phyloP scores from a whole-genome alignment of 176 grass and related monocot species.

The Aegilops tauschii region DNA sequence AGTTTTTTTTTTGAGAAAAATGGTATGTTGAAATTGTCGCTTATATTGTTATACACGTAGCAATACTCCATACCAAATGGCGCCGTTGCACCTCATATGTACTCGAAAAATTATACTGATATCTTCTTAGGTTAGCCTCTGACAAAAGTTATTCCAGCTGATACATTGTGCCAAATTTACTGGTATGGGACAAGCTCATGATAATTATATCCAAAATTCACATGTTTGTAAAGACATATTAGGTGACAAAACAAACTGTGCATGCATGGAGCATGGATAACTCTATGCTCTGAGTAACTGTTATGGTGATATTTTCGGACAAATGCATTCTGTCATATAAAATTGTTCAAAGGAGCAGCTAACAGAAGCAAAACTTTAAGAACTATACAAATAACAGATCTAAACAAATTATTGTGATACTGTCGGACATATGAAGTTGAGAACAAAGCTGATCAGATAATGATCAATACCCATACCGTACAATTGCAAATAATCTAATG shows the following conservation, averaged over 20 bases:
- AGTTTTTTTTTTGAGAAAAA: neutral
- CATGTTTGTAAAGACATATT: neutral
- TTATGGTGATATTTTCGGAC: neutral
- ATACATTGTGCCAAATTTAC: neutral
- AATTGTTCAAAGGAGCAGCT: neutral
- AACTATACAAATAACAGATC: neutral
- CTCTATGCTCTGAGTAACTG: neutral
- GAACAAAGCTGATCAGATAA: neutral
- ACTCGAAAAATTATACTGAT: neutral
- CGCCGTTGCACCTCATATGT: neutral
- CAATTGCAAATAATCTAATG: neutral
- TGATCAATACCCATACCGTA: neutral
- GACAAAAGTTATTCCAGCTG: neutral
- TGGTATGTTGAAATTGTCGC: neutral
- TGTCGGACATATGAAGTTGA: neutral
- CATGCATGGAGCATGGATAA: neutral
- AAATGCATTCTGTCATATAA: neutral
- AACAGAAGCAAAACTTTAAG: neutral
- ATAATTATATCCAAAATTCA: neutral
- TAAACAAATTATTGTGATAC: neutral
- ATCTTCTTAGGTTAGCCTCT: neutral
- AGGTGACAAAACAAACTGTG: neutral
- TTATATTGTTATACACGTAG: neutral
- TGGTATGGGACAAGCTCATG: neutral
- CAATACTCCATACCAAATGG: neutral